Percentiles rank a stretch among this genome's conserved stretches.
Evolutionary conservation across 176 grass and related monocot genomes (phyloP).

Genomic region (Cymbopogon citratus): DNA sequence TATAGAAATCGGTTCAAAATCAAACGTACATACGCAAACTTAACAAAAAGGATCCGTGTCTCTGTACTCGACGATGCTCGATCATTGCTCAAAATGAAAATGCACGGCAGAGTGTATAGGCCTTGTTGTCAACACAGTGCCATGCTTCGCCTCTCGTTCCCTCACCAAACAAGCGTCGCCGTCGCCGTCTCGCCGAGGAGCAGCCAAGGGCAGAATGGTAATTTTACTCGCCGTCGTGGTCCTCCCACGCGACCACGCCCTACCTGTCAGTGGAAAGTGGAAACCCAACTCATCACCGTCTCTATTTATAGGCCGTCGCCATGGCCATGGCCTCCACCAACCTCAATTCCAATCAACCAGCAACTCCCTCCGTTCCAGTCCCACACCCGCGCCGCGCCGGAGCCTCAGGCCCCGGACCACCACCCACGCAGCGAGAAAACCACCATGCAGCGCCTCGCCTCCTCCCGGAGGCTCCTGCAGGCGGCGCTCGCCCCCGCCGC

Average conservation of each 20-base stretch:
- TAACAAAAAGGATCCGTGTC: background rate
- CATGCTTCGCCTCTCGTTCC: too few relatives aligned
- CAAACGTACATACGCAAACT: background rate
- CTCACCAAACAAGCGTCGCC: background rate
- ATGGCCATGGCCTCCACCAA: background rate
- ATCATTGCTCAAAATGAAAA: background rate
- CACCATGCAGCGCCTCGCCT: constrained; percentile 44
- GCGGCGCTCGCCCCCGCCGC: constrained; percentile 31
- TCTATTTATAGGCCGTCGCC: constrained; percentile 37
- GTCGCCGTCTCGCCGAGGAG: background rate
- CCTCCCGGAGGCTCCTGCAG: constrained; percentile 41
- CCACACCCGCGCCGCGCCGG: background rate
- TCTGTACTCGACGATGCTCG: too few relatives aligned
- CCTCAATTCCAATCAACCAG: background rate
- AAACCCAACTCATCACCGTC: background rate
- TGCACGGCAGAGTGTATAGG: background rate
- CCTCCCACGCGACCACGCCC: background rate
- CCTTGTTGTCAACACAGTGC: too few relatives aligned
- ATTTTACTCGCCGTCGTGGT: constrained; percentile 7
- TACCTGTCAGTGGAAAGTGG: background rate
- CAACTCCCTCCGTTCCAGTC: background rate
- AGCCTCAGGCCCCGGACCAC: background rate
- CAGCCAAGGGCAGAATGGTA: background rate
- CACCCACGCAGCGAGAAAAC: background rate
- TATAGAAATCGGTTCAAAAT: background rate